Conservation (phyloP, 1,139 yeast genomes). For the Suhomyces kunorum region DNA sequence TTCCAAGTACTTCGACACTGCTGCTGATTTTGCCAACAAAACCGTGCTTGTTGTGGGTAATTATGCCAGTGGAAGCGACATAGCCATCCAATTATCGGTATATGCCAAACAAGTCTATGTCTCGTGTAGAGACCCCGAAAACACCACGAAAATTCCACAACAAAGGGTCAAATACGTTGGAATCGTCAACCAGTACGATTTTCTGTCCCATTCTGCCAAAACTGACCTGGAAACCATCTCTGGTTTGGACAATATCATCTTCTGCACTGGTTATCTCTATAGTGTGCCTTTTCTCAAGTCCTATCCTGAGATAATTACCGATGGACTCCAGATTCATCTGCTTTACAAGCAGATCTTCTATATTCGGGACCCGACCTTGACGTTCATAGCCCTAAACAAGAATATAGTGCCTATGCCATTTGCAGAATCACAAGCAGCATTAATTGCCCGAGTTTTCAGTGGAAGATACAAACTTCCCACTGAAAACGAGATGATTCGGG, state of each 20-base stretch:
- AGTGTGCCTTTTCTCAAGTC: constrained; percentile 43
- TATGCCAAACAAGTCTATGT: constrained; percentile 42
- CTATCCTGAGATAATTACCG: constrained; percentile 28
- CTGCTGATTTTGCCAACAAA: constrained; percentile 31
- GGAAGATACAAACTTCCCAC: constrained; percentile 43
- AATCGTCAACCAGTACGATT: constrained; percentile 29
- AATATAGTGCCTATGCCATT: constrained; percentile 50
- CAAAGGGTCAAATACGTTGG: constrained; percentile 25
- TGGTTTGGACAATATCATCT: constrained; percentile 41
- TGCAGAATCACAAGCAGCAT: constrained; percentile 48
- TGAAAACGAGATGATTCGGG: constrained; percentile 29
- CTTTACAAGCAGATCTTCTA: constrained; percentile 48
- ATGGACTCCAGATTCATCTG: constrained; percentile 35
- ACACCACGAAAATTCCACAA: constrained; percentile 19
- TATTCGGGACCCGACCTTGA: constrained; percentile 45
- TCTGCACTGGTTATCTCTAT: constrained; percentile 53
- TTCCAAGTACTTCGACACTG: constrained; percentile 44
- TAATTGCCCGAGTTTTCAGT: constrained; percentile 43
- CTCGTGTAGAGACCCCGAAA: constrained; percentile 31
- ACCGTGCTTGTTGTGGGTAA: constrained; percentile 52
- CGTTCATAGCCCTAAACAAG: constrained; percentile 40
- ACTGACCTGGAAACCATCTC: constrained; percentile 26
- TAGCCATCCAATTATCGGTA: constrained; percentile 45
- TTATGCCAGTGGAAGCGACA: constrained; percentile 49
- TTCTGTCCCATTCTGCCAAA: constrained; percentile 24